These are phyloP conservation scores for Fusarium siculi DNA, from an alignment of 2,329 filamentous ascomycete genomes.

Conservation along the genomic window DNA sequence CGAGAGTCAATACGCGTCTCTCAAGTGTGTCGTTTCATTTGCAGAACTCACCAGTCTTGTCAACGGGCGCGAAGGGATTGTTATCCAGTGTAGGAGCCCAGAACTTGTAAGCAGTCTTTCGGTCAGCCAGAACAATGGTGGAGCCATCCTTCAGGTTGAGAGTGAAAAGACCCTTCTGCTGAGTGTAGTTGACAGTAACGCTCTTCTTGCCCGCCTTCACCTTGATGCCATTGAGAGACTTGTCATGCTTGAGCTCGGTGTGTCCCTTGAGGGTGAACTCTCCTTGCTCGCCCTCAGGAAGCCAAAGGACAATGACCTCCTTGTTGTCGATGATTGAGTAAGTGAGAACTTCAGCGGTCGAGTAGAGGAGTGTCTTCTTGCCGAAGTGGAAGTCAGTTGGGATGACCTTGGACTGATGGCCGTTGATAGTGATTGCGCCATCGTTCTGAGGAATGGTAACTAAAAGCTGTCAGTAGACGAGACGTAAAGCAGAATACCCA, in stretches of 20 bases:
- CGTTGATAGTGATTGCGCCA: constrained; percentile 63
- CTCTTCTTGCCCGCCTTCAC: constrained; percentile 54
- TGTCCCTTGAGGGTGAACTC: constrained; percentile 61
- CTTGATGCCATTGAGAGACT: constrained; percentile 52
- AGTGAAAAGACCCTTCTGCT: constrained; percentile 59
- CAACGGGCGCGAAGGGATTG: constrained; percentile 56
- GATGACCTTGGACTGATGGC: constrained; percentile 70
- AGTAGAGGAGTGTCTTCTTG: constrained; percentile 61
- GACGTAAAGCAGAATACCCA: rapidly evolving
- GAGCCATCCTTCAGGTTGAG: constrained; percentile 59
- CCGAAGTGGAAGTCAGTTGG: constrained; percentile 69
- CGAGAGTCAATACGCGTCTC: background rate
- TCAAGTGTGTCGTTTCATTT: rapidly evolving
- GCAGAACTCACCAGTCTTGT: constrained; percentile 55
- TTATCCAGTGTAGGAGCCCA: constrained; percentile 63
- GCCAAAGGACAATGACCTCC: constrained; percentile 62
- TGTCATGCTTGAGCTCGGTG: constrained; percentile 19
- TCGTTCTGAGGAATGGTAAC: constrained; percentile 64
- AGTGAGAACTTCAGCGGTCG: constrained; percentile 65
- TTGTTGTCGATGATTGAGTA: constrained; percentile 60
- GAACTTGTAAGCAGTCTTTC: constrained; percentile 64
- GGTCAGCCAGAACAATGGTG: constrained; percentile 63
- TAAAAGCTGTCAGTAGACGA: background rate
- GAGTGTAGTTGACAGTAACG: constrained; percentile 60
- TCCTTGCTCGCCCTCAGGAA: constrained; percentile 63